phyloP scores from a whole-genome alignment of 768 basidiomycete genomes.

The Rubroboletus satanas region DNA sequence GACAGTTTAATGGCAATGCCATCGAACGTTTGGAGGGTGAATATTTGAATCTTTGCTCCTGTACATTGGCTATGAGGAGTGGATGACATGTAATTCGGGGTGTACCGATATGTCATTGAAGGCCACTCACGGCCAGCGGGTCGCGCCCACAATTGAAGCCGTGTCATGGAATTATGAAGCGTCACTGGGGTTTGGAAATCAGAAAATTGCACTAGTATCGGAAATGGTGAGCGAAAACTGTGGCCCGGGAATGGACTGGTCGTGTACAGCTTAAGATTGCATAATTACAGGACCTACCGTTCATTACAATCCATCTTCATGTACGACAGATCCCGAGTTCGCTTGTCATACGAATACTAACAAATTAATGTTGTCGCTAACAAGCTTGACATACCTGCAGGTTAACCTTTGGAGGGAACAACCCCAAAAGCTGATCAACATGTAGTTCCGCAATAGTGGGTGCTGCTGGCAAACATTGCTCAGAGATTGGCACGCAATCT shows the following conservation, averaged over 20 bases:
- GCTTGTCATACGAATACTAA: neutral
- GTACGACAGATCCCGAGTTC: neutral
- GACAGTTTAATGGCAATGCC: neutral
- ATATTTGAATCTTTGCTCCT: slow-evolving; percentile 1
- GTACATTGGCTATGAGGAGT: neutral
- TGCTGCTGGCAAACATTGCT: neutral
- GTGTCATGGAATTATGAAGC: slow-evolving; percentile 1
- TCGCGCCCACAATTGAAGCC: slow-evolving; percentile 5
- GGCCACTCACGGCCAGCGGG: neutral
- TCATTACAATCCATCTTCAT: no score
- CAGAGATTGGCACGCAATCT: neutral
- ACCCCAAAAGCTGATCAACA: neutral
- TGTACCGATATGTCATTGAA: neutral
- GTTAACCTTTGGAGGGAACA: neutral
- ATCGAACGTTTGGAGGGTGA: neutral
- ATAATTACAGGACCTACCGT: neutral
- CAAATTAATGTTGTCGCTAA: neutral
- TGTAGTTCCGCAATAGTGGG: neutral
- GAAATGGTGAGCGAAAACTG: no score
- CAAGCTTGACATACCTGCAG: neutral
- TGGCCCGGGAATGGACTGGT: no score
- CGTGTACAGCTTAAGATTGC: no score
- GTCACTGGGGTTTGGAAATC: no score
- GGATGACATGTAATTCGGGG: neutral
- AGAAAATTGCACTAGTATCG: no score